Evolutionary conservation across 2,329 filamentous ascomycete genomes (phyloP), one percentile per base, ranked within the genome.

Genomic region (Alternaria conjuncta): DNA sequence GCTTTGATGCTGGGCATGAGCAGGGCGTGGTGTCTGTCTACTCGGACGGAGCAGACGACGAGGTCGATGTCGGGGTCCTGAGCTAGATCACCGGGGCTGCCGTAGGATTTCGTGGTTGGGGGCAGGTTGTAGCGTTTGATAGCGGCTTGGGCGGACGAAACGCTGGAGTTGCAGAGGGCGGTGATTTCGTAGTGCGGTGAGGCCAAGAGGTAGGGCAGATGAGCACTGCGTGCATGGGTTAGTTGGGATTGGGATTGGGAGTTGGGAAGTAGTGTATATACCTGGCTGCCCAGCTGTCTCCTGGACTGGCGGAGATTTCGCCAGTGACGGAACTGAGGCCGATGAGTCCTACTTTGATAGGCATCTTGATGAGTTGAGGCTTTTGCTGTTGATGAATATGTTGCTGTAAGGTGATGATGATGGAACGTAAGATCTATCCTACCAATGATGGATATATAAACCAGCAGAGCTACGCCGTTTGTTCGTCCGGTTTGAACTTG

Each of bases 121-220:
- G 25, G 26, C 5, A 50, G 47, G 11, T 20, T 20, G 25, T 50
- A 50, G 26, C 47, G 47, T 28, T 50, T 26, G 28, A 28, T 28
- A 20, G 47, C 47, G 1, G n/a, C 12, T 30, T 50, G n/a, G 11
- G 47, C 47, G 11, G 47, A 50, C 5, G 26, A 7, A 11, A 50
- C n/a, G 7, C 47, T 50, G 7, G 47, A 50, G n/a, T 50, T 50
- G 25, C 47, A 84, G 69, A 66, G 84, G 81, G 43, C 72, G 75
- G 59, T 69, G 69, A 46, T 64, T 26, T 46, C 50, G 21, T 53
- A 41, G n/a, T 41, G 36, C 0, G n/a, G n/a, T 41, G 36, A 41
- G 36, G 36, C 36, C 8, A 41, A 11, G 0, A 41, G 36, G n/a
- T 41, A 41, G 8, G 36, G 36, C 2, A 41, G 36, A 18, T 41